A percentile compares a stretch with the other conserved stretches of the same genome.
phyloP scores from a whole-genome alignment of 345 rosid species.

The Rhodamnia rubescens region DNA sequence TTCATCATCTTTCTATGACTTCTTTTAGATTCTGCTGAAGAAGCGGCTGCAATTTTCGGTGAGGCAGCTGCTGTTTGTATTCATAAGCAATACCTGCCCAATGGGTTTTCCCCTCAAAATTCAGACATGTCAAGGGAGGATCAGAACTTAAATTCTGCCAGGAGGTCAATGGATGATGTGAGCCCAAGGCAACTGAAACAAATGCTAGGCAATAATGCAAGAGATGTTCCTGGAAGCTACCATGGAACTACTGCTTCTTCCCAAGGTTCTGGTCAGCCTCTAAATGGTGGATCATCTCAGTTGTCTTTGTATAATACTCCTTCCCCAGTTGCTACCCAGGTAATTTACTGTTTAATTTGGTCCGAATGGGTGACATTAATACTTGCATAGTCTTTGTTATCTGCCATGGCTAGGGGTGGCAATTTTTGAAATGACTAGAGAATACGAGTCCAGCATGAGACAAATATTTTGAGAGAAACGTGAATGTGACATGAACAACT shows the following conservation, averaged over 20 bases:
- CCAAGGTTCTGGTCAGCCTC: constrained; percentile 44
- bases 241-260: constrained; percentile 30
- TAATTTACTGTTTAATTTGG: constrained; percentile 6
- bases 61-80: constrained; percentile 75
- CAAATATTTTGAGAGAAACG: background rate
- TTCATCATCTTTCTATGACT: background rate
- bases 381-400: background rate
- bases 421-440: background rate
- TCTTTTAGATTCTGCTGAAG: constrained; percentile 81
- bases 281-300: constrained; percentile 60
- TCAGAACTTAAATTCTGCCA: constrained; percentile 27
- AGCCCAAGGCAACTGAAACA: constrained; percentile 65
- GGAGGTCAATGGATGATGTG: constrained; percentile 43
- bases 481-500: background rate
- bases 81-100: constrained; percentile 68
- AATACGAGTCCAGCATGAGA: background rate
- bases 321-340: constrained; percentile 82
- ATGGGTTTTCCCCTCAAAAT: constrained; percentile 30
- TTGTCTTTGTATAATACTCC: constrained; percentile 77
- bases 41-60: constrained; percentile 73
- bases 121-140: constrained; percentile 46
- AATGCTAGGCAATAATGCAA: constrained; percentile 50
- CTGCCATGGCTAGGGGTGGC: background rate
- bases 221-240: constrained; percentile 62
- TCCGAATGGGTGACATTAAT: background rate